Percentiles rank a stretch among this genome's conserved stretches.
Conservation (phyloP, 2,329 filamentous ascomycete species). For the Clarireedia paspali region DNA sequence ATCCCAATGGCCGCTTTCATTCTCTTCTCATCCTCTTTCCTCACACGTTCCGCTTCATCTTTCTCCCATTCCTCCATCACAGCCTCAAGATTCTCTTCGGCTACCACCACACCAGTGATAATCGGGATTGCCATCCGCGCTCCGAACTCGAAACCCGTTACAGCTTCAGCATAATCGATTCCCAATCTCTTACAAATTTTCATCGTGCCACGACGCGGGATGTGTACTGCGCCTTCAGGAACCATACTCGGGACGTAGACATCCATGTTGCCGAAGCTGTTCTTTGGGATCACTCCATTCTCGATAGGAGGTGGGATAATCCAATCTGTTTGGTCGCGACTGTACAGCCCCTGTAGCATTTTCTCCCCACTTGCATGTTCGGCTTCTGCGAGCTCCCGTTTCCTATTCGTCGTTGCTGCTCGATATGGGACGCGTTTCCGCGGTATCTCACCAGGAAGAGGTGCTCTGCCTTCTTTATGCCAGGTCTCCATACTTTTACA, state of each 20-base stretch:
- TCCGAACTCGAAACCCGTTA: conserved; percentile 94
- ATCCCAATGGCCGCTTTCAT: conserved; percentile 63
- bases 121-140: conserved; percentile 90
- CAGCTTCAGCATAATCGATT: conserved; percentile 88
- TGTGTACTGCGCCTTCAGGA: conserved; percentile 73
- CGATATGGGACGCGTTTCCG: conserved; percentile 85
- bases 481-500: conserved; percentile 93
- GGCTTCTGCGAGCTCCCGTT: conserved; percentile 81
- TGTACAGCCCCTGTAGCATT: conserved; percentile 78
- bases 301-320: conserved; percentile 85
- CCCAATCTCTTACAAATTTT: conserved; percentile 76
- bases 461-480: conserved; percentile 89
- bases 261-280: conserved; percentile 93
- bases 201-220: conserved; percentile 69
- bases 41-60: conserved; percentile 65
- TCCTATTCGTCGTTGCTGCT: conserved; percentile 79
- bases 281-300: conserved; percentile 84
- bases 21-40: conserved; percentile 78
- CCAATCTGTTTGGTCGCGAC: conserved; percentile 82
- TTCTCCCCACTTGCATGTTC: conserved; percentile 71
- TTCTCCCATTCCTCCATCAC: conserved; percentile 73
- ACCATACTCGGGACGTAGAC: conserved; percentile 93
- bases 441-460: conserved; percentile 61
- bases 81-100: conserved; percentile 65
- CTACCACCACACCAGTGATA: conserved; percentile 82